These are phyloP conservation scores for Cercospora sp. DNA, from an alignment of 2,329 filamentous ascomycete species.

Conservation along the genomic window DNA sequence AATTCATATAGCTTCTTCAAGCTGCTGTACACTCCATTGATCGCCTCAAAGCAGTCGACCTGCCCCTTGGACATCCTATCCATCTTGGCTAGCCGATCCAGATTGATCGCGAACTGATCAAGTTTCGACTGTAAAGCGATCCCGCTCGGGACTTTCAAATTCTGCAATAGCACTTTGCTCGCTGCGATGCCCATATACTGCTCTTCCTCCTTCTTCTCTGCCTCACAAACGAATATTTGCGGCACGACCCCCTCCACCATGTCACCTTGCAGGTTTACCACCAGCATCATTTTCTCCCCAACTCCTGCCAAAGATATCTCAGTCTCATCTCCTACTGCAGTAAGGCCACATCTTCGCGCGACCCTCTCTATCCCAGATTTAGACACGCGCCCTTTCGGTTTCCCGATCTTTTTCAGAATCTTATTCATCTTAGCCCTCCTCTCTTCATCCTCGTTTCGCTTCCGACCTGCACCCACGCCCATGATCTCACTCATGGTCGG, in stretches of 20 bases:
- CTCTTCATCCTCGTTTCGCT: slow-evolving; percentile 55
- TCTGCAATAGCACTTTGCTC: slow-evolving; percentile 64
- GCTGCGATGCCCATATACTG: slow-evolving; percentile 48
- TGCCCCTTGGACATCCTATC: slow-evolving; percentile 71
- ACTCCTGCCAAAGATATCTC: slow-evolving; percentile 41
- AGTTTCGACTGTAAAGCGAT: slow-evolving; percentile 70
- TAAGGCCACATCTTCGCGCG: slow-evolving; percentile 65
- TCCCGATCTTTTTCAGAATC: slow-evolving; percentile 67
- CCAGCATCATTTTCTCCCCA: slow-evolving; percentile 33
- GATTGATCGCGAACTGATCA: slow-evolving; percentile 68
- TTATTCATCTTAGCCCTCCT: slow-evolving; percentile 55
- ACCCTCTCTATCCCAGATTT: slow-evolving; percentile 74
- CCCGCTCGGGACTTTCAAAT: slow-evolving; percentile 61
- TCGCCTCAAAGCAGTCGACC: slow-evolving; percentile 75
- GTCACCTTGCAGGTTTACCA: slow-evolving; percentile 35
- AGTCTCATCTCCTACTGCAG: slow-evolving; percentile 42
- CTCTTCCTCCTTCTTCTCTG: slow-evolving; percentile 61
- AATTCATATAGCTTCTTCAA: slow-evolving; percentile 69
- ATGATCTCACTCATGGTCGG: slow-evolving; percentile 47
- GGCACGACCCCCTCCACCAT: slow-evolving; percentile 58
- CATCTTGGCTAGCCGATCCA: slow-evolving; percentile 67
- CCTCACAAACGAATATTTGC: slow-evolving; percentile 61
- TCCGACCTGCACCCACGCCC: slow-evolving; percentile 41
- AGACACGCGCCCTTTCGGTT: slow-evolving; percentile 69
- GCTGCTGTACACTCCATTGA: slow-evolving; percentile 71